phyloP scores from a whole-genome alignment of 1,139 yeast genomes.

The Arxiozyma heterogenica region DNA sequence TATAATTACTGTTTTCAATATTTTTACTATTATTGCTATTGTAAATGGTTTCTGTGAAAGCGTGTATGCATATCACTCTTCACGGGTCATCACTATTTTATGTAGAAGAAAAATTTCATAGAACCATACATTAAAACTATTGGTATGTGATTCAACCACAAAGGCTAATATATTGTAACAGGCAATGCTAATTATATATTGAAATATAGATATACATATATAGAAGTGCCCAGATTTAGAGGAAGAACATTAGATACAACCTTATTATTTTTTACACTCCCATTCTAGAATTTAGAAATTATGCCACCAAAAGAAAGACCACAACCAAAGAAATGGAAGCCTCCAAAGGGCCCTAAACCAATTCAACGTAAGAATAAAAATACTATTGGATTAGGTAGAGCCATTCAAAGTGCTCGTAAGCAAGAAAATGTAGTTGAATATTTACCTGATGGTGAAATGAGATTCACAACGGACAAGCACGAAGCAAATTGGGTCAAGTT shows the following conservation, averaged over 20 bases:
- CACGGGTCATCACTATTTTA: conserved; percentile 3
- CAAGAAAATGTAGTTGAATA: conserved; percentile 60
- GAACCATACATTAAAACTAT: background rate
- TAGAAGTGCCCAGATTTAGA: background rate
- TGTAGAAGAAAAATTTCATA: conserved; percentile 1
- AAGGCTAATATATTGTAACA: background rate
- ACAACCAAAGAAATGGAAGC: conserved; percentile 47
- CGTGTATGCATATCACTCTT: background rate
- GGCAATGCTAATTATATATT: background rate
- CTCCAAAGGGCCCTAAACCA: conserved; percentile 89
- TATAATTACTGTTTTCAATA: no score
- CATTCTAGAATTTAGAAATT: background rate
- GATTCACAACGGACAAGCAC: conserved; percentile 72
- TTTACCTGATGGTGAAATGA: conserved; percentile 78
- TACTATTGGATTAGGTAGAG: conserved; percentile 74
- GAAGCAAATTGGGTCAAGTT: conserved; percentile 86
- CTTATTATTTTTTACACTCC: background rate
- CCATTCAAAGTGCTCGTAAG: conserved; percentile 67
- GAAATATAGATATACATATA: background rate
- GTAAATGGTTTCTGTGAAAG: background rate
- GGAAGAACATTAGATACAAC: background rate
- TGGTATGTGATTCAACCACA: no score
- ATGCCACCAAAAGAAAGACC: conserved; percentile 37
- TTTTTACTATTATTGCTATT: no score
- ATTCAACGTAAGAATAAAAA: conserved; percentile 77